Evolutionary conservation across 2,329 filamentous ascomycete genomes (phyloP).

Genomic region (Metarhizium robertsii): DNA sequence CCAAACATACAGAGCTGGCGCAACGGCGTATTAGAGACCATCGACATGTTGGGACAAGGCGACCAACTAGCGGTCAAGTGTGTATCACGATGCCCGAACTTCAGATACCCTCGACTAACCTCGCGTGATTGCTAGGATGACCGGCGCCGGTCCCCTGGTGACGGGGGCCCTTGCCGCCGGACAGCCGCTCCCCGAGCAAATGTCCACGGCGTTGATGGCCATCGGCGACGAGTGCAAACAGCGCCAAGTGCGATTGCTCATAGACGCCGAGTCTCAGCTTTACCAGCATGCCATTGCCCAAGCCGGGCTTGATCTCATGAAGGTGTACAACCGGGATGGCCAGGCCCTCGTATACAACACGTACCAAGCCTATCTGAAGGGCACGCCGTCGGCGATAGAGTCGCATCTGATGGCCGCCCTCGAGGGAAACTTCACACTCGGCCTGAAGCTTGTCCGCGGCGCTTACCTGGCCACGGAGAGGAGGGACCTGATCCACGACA

Average conservation of each 20-base stretch:
- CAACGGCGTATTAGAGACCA: constrained; percentile 21
- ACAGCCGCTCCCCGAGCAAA: constrained; percentile 27
- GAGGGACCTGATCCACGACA: constrained; percentile 40
- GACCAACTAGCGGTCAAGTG: constrained; percentile 30
- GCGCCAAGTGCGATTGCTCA: constrained; percentile 31
- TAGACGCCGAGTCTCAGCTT: constrained; percentile 36
- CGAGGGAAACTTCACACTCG: constrained; percentile 39
- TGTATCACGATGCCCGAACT: constrained; percentile 2
- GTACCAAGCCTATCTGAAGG: constrained; percentile 48
- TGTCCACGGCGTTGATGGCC: constrained; percentile 30
- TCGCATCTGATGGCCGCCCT: constrained; percentile 35
- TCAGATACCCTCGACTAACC: not conserved
- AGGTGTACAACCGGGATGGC: constrained; percentile 28
- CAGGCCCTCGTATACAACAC: constrained; percentile 35
- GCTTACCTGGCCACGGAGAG: constrained; percentile 45
- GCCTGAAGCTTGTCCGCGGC: constrained; percentile 47
- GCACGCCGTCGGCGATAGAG: constrained; percentile 30
- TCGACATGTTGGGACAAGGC: constrained; percentile 20
- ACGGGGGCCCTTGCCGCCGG: constrained; percentile 26
- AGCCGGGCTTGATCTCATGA: constrained; percentile 25
- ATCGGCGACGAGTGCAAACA: constrained; percentile 28
- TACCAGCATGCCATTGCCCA: constrained; percentile 30
- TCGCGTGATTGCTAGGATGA: constrained; percentile 19
- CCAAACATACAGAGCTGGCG: constrained; percentile 28
- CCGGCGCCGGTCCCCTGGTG: constrained; percentile 31